These are phyloP conservation scores for Bipolaris cookei DNA, from an alignment of 2,329 filamentous ascomycete species.

Conservation along the genomic window DNA sequence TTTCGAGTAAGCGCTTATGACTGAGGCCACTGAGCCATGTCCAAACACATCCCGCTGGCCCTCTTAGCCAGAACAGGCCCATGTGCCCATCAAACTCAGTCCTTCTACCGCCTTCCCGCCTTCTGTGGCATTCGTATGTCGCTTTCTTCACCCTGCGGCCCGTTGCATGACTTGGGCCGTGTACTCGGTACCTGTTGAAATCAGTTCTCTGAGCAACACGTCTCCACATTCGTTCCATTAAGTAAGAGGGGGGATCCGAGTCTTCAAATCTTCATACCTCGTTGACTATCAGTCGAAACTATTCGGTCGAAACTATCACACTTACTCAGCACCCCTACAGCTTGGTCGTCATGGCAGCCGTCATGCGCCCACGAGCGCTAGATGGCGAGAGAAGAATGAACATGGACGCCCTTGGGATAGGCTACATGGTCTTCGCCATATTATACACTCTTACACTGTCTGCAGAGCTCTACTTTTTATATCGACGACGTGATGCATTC, in stretches of 20 bases:
- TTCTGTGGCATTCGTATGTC: slow-evolving; percentile 29
- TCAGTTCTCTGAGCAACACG: slow-evolving; percentile 28
- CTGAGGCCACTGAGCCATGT: slow-evolving; percentile 24
- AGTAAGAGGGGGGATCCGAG: slow-evolving; percentile 34
- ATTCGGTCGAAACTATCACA: slow-evolving; percentile 16
- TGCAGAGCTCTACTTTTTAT: slow-evolving; percentile 40
- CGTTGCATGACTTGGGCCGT: slow-evolving; percentile 32
- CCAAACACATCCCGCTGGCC: slow-evolving; percentile 36
- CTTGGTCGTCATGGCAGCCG: slow-evolving; percentile 44
- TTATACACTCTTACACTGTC: slow-evolving; percentile 43
- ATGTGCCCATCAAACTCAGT: slow-evolving; percentile 29
- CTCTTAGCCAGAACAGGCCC: slow-evolving; percentile 25
- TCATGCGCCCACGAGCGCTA: slow-evolving; percentile 34
- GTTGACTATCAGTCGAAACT: slow-evolving; percentile 14
- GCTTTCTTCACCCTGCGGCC: slow-evolving; percentile 40
- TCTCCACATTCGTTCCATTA: slow-evolving; percentile 35
- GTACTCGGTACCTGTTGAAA: slow-evolving; percentile 29
- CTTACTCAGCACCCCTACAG: slow-evolving; percentile 21
- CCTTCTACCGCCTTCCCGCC: slow-evolving; percentile 28
- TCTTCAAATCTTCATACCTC: slow-evolving; percentile 22
- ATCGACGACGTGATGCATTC: slow-evolving; percentile 39
- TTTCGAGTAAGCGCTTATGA: slow-evolving; percentile 43
- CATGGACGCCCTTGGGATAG: slow-evolving; percentile 40
- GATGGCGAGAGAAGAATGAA: slow-evolving; percentile 40
- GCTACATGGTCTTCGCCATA: slow-evolving; percentile 42